phyloP scores from a whole-genome alignment of 768 basidiomycete species.

The Tephrocybe sp. region DNA sequence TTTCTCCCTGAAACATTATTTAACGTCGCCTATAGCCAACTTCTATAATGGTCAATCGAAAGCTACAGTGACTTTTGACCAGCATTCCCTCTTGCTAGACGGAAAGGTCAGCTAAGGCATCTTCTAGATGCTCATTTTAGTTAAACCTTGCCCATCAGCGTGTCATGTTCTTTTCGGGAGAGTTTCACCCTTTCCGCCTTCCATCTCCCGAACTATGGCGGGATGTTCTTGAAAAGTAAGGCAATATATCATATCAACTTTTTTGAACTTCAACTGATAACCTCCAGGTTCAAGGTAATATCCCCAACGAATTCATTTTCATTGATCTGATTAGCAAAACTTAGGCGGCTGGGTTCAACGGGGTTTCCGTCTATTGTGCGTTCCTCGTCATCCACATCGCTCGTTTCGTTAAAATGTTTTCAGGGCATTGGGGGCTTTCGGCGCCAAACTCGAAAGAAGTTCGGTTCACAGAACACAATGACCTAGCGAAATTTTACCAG shows the following conservation, averaged over 20 bases:
- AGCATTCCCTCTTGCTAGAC: constrained; percentile 34
- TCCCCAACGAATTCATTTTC: not conserved
- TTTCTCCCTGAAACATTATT: not conserved
- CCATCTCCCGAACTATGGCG: constrained; percentile 67
- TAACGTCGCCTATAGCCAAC: constrained; percentile 6
- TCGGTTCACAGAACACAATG: constrained; percentile 60
- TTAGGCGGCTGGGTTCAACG: constrained; percentile 70
- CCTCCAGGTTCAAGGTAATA: constrained; percentile 21
- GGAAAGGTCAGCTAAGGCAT: constrained; percentile 25
- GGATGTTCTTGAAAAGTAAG: constrained; percentile 61
- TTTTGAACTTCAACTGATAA: not conserved
- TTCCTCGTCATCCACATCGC: constrained; percentile 22
- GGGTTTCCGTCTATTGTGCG: constrained; percentile 57
- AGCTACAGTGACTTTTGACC: constrained; percentile 33
- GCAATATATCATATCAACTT: no score
- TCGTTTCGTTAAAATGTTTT: no score
- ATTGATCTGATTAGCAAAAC: constrained; percentile 21
- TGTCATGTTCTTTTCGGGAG: constrained; percentile 59
- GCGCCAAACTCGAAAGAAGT: constrained; percentile 59
- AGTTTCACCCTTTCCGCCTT: constrained; percentile 70
- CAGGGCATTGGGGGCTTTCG: constrained; percentile 65
- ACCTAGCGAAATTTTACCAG: constrained; percentile 56
- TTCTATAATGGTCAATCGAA: constrained; percentile 28
- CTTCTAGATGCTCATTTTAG: not conserved
- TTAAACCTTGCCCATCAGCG: constrained; percentile 27